Conservation (phyloP, 371 early-diverging fungal species). For the Dinochytrium kinnereticum region DNA sequence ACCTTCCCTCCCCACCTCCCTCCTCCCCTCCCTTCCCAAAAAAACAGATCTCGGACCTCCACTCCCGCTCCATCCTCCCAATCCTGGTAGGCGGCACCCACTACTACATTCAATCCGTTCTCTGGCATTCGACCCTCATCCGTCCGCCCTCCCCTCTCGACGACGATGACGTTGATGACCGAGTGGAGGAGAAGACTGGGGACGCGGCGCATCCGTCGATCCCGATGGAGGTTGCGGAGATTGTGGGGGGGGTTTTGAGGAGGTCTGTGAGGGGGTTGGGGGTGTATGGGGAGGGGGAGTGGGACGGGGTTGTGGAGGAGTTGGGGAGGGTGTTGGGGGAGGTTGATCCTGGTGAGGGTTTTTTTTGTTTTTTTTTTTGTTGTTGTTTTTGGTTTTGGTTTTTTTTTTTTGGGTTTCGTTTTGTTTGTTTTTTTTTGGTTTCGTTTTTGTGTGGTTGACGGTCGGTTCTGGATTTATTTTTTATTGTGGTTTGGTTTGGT, state of each 20-base stretch:
- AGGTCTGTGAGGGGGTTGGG: background rate
- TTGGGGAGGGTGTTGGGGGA: slow-evolving; percentile 12
- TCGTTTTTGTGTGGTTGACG: slow-evolving; percentile 63
- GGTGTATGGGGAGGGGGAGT: background rate
- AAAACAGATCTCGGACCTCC: slow-evolving; percentile 74
- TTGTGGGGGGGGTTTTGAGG: background rate
- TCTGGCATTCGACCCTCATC: slow-evolving; percentile 65
- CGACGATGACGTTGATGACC: background rate
- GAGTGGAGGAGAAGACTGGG: background rate
- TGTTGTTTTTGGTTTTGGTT: background rate
- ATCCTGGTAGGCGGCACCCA: slow-evolving; percentile 96
- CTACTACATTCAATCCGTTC: slow-evolving; percentile 89
- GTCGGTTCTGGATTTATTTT: slow-evolving; percentile 60
- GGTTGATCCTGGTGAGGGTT: slow-evolving; percentile 69
- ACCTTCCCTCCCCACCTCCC: no score
- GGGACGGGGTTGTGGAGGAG: background rate
- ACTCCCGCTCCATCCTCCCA: slow-evolving; percentile 70
- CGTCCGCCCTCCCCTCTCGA: no score
- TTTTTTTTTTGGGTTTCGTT: background rate
- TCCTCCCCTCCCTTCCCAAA: background rate
- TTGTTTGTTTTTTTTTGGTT: no score
- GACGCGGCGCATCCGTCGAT: slow-evolving; percentile 27
- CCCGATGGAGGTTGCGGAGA: background rate
- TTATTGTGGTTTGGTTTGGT: background rate
- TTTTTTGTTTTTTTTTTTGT: background rate